A percentile compares a stretch with the other conserved stretches of the same genome.
These are phyloP conservation scores for Dothistroma pini DNA, from an alignment of 2,329 filamentous ascomycete species.

Conservation along the genomic window DNA sequence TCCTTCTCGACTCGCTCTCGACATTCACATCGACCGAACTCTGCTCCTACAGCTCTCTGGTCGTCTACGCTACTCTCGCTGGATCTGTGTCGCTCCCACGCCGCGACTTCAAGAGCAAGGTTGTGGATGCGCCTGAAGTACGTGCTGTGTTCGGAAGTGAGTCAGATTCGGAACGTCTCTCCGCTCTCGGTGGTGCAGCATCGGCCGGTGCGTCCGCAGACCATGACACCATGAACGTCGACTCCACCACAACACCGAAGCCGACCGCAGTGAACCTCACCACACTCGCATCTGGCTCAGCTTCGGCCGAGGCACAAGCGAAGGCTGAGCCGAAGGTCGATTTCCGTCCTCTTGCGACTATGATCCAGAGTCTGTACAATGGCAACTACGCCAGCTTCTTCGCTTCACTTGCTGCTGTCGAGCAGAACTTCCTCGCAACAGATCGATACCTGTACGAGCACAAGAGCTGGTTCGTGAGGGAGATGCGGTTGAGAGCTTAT, in stretches of 20 bases:
- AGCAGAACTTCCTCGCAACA: conserved; percentile 89
- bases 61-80: conserved; percentile 92
- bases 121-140: conserved; percentile 97
- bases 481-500: conserved; percentile 96
- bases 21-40: conserved; percentile 99
- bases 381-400: conserved; percentile 96
- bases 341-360: conserved; percentile 79
- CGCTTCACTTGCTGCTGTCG: conserved; percentile 78
- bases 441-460: conserved; percentile 96
- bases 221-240: conserved; percentile 57
- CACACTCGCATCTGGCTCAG: conserved; percentile 64
- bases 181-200: conserved; percentile 73
- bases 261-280: conserved; percentile 83
- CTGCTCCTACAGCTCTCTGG: conserved; percentile 91
- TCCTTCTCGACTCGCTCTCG: conserved; percentile 93
- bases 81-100: conserved; percentile 93
- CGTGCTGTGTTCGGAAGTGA: conserved; percentile 79
- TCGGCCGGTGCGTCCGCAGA: conserved; percentile 80
- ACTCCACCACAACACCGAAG: conserved; percentile 36
- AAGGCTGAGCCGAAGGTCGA: conserved; percentile 80
- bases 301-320: conserved; percentile 56
- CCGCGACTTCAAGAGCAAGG: conserved; percentile 98
- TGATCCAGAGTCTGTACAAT: conserved; percentile 88
- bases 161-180: conserved; percentile 79
- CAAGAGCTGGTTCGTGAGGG: conserved; percentile 93